phyloP scores from a whole-genome alignment of 805 yeast species.

The Candida silvatica region DNA sequence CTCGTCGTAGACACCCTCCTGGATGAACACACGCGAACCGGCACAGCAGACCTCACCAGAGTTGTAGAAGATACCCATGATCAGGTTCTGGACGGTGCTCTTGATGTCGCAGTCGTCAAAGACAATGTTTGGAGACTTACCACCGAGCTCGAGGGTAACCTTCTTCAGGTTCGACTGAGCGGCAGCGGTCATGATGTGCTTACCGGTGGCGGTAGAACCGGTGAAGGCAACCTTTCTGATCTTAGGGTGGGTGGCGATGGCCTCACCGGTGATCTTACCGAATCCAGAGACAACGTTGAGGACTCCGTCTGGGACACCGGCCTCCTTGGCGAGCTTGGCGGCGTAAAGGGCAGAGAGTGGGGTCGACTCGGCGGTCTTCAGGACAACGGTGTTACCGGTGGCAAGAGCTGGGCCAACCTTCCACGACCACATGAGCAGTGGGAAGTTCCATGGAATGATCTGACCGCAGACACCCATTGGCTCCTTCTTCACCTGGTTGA shows the following conservation, averaged over 20 bases:
- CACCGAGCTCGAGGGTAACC: slow-evolving; percentile 80
- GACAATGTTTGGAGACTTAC: slow-evolving; percentile 83
- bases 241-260: slow-evolving; percentile 67
- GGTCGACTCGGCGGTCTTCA: slow-evolving; percentile 89
- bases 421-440: slow-evolving; percentile 90
- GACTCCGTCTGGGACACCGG: slow-evolving; percentile 90
- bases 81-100: slow-evolving; percentile 55
- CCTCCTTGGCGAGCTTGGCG: slow-evolving; percentile 60
- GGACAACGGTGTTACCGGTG: slow-evolving; percentile 79
- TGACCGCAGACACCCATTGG: slow-evolving; percentile 95
- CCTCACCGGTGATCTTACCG: slow-evolving; percentile 79
- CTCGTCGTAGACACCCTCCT: slow-evolving; percentile 61
- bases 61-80: slow-evolving; percentile 75
- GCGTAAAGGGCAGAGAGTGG: slow-evolving; percentile 81
- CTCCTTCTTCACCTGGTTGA: slow-evolving; percentile 76
- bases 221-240: slow-evolving; percentile 91
- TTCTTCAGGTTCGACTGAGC: slow-evolving; percentile 65
- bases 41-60: slow-evolving; percentile 94
- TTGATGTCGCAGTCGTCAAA: slow-evolving; percentile 67
- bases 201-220: slow-evolving; percentile 86
- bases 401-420: slow-evolving; percentile 90
- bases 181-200: slow-evolving; percentile 62
- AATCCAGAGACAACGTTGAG: slow-evolving; percentile 80
- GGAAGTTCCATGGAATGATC: slow-evolving; percentile 97
- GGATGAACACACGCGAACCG: slow-evolving; percentile 81